These are phyloP conservation scores for Glomus cerebriforme DNA, from an alignment of 192 early-diverging fungal genomes.

Conservation along the genomic window DNA sequence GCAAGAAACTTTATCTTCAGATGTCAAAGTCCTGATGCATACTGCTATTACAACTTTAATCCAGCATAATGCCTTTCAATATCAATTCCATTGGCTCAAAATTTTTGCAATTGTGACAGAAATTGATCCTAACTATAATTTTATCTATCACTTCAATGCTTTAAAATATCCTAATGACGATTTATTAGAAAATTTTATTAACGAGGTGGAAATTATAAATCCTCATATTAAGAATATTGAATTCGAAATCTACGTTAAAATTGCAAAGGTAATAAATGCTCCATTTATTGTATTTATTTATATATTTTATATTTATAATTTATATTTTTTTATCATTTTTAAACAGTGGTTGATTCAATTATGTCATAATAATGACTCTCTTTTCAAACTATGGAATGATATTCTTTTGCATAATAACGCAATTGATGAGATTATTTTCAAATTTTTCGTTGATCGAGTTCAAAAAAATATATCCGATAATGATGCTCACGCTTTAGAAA, in stretches of 20 bases:
- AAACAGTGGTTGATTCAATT: neutral
- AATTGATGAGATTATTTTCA: neutral
- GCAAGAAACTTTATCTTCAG: neutral
- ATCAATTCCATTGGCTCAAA: neutral
- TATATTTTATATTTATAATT: no score
- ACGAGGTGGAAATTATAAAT: neutral
- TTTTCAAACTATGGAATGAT: neutral
- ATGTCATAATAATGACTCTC: neutral
- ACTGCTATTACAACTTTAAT: neutral
- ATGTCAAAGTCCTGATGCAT: neutral
- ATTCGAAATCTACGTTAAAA: neutral
- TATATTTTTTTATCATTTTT: neutral
- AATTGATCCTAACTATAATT: neutral
- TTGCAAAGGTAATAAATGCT: neutral
- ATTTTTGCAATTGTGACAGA: neutral
- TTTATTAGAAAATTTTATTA: neutral
- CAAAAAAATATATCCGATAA: neutral
- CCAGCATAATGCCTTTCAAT: neutral
- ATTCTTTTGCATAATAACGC: neutral
- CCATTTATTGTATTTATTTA: no score
- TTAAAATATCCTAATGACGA: neutral
- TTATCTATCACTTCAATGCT: neutral
- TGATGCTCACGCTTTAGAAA: neutral
- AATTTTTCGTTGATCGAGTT: neutral
- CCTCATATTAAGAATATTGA: neutral